Base-by-base conservation (phyloP, 2,329 filamentous ascomycete species). In the Neocatenulostroma microsporum region DNA sequence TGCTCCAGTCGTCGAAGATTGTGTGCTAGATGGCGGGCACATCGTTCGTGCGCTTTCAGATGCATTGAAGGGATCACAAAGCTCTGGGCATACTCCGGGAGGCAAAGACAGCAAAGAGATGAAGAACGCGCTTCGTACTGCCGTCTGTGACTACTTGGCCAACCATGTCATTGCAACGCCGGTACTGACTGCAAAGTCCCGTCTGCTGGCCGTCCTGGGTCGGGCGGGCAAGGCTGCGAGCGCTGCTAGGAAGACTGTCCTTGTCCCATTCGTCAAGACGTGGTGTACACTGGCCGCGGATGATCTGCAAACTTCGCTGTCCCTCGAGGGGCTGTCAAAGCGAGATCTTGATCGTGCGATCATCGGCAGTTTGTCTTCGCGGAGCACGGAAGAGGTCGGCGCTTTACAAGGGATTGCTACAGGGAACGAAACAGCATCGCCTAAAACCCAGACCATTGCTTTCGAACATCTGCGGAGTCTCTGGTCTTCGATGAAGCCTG, bases 1-100 rank as follows among this genome's bases (percentile, higher is more conserved):
- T n/a, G 59, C 85, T 14, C 84, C 84, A 0, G 75, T 73, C 2
- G 63, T 94, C 8, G 88, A 95, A 60, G 91, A 95, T 60, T 93
- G 82, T 52, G 72, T 89, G 3, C 74, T 95, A 47, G 87, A 96
- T 54, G 66, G 76, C 3, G 74, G 73, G 19, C 80, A 91, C 42
- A 70, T 94, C 29, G 66, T 72, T 18, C 74, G 74, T 14, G 72
- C 80, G 2, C 58, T 94, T 4, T 70, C 74, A 41, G 70, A 68
- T 21, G 62, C 71, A 0, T 57, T 91, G 9, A 19, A 31, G 14
- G 37, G 37, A n/a, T 30, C 34, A 7, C 26, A 37, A 21, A 26
- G 26, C 27, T 76, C 80, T 47, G n/a, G n/a, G n/a, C n/a, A n/a
- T n/a, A 38, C 54, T 31, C 48, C 58, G 24, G 28, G 24, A 21